phyloP scores from a whole-genome alignment of 495 filamentous ascomycete species.

The Poronia punctata region DNA sequence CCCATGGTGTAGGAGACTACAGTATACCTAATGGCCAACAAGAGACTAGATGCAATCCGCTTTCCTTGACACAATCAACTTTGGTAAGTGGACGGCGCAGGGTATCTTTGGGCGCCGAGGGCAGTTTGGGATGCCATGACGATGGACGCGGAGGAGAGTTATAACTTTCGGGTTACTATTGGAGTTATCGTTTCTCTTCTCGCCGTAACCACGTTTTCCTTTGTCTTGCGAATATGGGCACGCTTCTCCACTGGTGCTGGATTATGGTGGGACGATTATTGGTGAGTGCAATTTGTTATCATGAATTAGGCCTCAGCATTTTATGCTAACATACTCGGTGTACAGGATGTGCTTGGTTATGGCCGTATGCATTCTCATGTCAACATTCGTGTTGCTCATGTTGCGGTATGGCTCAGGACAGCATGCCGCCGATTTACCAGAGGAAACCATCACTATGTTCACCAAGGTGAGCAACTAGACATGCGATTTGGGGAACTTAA shows the following conservation, averaged over 20 bases:
- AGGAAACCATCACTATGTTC: slow-evolving; percentile 17
- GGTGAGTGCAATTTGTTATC: slow-evolving; percentile 2
- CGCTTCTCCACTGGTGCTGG: slow-evolving; percentile 15
- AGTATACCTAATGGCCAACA: no score
- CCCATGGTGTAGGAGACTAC: no score
- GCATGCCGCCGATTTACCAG: slow-evolving; percentile 10
- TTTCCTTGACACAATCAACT: no score
- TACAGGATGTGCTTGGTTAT: slow-evolving; percentile 28
- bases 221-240: slow-evolving; percentile 15
- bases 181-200: slow-evolving; percentile 15
- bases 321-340: slow-evolving; percentile 1
- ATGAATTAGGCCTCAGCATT: neutral
- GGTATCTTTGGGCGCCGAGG: neutral
- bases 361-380: slow-evolving; percentile 18
- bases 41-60: no score
- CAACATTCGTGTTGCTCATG: slow-evolving; percentile 8
- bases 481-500: slow-evolving; percentile 5
- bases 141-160: slow-evolving; percentile 10
- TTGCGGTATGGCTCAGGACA: slow-evolving; percentile 12
- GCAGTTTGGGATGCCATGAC: slow-evolving; percentile 5
- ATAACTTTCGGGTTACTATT: slow-evolving; percentile 13
- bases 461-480: slow-evolving; percentile 10
- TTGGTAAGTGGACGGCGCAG: neutral
- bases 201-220: slow-evolving; percentile 11
- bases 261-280: slow-evolving; percentile 38